Conservation (phyloP, 2,329 filamentous ascomycete genomes). For the Cladosporium sp. region DNA sequence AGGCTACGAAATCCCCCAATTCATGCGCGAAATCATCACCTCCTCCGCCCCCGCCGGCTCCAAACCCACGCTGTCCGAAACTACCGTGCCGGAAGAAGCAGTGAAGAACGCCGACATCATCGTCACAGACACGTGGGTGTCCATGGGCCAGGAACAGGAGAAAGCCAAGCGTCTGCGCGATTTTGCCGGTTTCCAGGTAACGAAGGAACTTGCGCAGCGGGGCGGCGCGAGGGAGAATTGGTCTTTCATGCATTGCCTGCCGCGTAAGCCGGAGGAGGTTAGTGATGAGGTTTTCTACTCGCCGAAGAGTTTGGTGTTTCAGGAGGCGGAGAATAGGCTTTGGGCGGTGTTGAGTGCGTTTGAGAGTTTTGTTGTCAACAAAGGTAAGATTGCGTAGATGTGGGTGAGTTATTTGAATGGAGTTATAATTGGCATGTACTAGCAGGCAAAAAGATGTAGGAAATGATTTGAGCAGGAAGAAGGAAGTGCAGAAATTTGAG, state of each 20-base stretch:
- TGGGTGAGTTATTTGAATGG: background rate
- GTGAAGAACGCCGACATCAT: slow-evolving; percentile 83
- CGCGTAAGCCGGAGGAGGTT: slow-evolving; percentile 88
- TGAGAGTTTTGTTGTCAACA: slow-evolving; percentile 91
- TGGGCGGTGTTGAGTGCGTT: slow-evolving; percentile 82
- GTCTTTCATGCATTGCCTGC: slow-evolving; percentile 99
- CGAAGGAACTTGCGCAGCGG: slow-evolving; percentile 73
- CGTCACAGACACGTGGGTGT: slow-evolving; percentile 97
- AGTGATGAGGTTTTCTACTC: slow-evolving; percentile 93
- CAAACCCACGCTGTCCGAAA: slow-evolving; percentile 57
- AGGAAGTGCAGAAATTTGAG: background rate
- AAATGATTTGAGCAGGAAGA: background rate
- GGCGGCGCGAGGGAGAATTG: slow-evolving; percentile 84
- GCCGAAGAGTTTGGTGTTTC: slow-evolving; percentile 79
- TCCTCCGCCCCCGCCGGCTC: slow-evolving; percentile 44
- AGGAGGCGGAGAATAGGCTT: slow-evolving; percentile 88
- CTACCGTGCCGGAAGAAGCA: slow-evolving; percentile 75
- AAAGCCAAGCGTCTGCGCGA: slow-evolving; percentile 69
- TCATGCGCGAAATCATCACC: slow-evolving; percentile 70
- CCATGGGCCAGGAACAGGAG: slow-evolving; percentile 95
- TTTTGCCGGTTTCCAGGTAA: slow-evolving; percentile 90
- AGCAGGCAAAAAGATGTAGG: background rate
- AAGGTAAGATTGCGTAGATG: slow-evolving; percentile 63
- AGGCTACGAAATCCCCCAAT: slow-evolving; percentile 74
- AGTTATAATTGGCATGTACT: background rate